Evolutionary conservation across 2,329 filamentous ascomycete genomes (phyloP), one percentile per base, ranked within the genome.

Genomic region (Cytospora leucostoma): DNA sequence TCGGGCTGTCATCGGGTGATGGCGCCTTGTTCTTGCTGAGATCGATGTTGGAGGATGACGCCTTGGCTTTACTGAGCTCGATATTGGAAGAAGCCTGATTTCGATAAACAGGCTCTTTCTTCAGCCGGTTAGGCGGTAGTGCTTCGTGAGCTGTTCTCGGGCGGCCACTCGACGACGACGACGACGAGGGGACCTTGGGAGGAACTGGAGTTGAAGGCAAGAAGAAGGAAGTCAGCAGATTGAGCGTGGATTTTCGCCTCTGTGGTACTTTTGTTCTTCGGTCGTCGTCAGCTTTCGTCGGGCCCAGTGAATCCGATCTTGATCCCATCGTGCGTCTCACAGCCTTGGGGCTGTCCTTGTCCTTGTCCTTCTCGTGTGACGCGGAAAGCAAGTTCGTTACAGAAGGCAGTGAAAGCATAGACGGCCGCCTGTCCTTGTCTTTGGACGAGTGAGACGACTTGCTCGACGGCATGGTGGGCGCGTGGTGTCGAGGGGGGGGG

Each of bases 381-480:
- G 52, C 59, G 11, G 58, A 52, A 15, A 64, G 57, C 49, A 66
- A 34, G 50, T 59, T 66, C 53, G 58, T 51, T 13, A 61, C 64
- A 32, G 64, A 66, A 44, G 64, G 50, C 55, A 61, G 35, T 33
- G 66, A 64, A 32, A 65, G 51, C n/a, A 68, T 37, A 32, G 66
- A 61, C 53, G 57, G 49, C 47, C 60, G 66, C 51, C 60, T 61
- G 51, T 52, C 56, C 63, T 63, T 61, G 51, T 52, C 56, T 61
- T 63, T 66, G 57, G 64, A 64, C 17, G 59, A 65, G 54, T 54
- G 63, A 44, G 61, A 65, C 27, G 62, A 67, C 64, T 65, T 67
- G 65, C 65, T 67, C 37, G 61, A 63, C 54, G 61, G 61, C 67
- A 67, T 67, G 58, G 49, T 66, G 64, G 63, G 61, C 56, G 55